A percentile compares a stretch with the other conserved stretches of the same genome.
Evolutionary conservation across 2,329 filamentous ascomycete genomes (phyloP).

Genomic region (Rugonectria rugulosa): DNA sequence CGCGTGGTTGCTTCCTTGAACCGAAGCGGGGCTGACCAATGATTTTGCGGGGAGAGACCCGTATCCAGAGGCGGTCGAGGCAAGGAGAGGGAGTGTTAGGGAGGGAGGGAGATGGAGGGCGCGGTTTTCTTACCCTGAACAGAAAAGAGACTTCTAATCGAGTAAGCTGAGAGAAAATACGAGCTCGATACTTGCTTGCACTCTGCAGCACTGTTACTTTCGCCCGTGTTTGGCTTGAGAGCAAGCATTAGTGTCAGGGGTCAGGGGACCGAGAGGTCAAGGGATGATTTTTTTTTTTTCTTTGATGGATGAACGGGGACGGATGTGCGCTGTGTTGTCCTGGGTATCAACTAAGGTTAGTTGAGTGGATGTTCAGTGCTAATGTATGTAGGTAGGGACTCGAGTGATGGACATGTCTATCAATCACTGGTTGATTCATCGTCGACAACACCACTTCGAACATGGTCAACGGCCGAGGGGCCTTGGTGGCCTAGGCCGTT

Average conservation of each 20-base stretch:
- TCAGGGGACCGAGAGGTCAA: conserved; percentile 6
- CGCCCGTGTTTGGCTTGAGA: not conserved
- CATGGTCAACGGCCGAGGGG: conserved; percentile 2
- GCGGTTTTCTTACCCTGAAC: not conserved
- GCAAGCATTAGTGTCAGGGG: conserved; percentile 13
- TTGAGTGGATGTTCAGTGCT: not conserved
- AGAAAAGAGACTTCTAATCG: not conserved
- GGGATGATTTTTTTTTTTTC: not conserved
- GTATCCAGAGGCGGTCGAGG: conserved; percentile 3
- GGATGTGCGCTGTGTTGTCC: not conserved
- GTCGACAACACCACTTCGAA: conserved; percentile 2
- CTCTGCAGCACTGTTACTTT: not conserved
- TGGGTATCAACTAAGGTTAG: conserved; percentile 1
- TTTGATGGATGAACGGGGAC: not conserved
- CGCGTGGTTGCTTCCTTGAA: conserved; percentile 12
- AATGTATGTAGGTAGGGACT: not conserved
- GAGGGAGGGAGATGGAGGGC: not conserved
- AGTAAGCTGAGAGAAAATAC: not conserved
- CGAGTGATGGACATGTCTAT: conserved; percentile 3
- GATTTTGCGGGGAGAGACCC: not conserved
- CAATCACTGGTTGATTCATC: conserved; percentile 8
- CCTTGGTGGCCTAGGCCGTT: conserved; percentile 2
- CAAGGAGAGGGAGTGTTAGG: not conserved
- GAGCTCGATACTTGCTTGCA: not conserved
- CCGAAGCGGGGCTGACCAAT: conserved; percentile 30